Evolutionary conservation across 1,139 yeast genomes (phyloP), one percentile per base, ranked within the genome.

Genomic region (Candida sp.): DNA sequence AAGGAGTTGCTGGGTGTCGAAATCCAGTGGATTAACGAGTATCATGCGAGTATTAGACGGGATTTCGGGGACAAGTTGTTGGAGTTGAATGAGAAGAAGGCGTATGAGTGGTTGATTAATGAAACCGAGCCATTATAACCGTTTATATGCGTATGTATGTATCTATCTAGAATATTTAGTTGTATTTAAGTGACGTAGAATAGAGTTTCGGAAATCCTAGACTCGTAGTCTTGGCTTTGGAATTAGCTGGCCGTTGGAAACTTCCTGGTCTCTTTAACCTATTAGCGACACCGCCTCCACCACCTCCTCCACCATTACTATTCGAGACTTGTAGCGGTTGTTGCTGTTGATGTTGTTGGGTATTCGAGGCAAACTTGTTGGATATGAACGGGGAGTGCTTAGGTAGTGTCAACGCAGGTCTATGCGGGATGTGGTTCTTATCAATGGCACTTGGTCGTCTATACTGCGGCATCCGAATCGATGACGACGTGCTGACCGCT

Each of bases 21-120:
- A 58, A 59, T 77, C 28, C 60, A 63, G n/a, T 83, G 86, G 86
- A 72, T 83, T 35, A 80, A 82, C 58, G 68, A 69, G 26, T 83
- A 72, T 56, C 80, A 83, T 60, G 59, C 60, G 41, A 64, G 66
- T 45, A 68, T 82, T 17, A 61, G 78, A 49, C 60, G 61, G 1
- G 78, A 72, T 41, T 69, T 78, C 49, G 69, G 70, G 9, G 68
- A 63, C 3, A 65, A 65, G 46, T 64, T 77, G 47, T 61, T 69
- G 49, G 69, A 68, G 35, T 62, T 76, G 66, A 78, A 79, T 2
- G 75, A 77, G 42, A 63, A 50, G 43, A 58, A 73, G 48, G 80
- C 80, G 1, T 67, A 69, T 54, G 62, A 61, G 28, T 77, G 82
- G 82, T 63, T 77, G 48, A 51, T 64, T 41, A 70, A 62, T 43